Percentiles rank a stretch among this genome's conserved stretches.
phyloP scores from a whole-genome alignment of 139 green algal species.

The Coelastrella sp. region DNA sequence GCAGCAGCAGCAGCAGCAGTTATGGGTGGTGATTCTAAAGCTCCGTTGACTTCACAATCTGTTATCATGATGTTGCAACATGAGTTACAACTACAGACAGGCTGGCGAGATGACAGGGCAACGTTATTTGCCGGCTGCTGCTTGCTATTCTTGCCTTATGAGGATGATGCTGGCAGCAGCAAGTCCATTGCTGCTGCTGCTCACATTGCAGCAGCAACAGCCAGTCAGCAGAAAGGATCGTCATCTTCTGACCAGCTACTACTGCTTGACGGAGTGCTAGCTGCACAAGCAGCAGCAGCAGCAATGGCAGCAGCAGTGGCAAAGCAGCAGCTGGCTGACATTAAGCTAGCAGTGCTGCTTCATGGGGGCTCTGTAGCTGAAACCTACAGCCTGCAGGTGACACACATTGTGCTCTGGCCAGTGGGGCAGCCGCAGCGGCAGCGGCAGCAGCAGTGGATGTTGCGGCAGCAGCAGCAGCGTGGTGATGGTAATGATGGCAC shows the following conservation, averaged over 20 bases:
- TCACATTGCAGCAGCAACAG: no score
- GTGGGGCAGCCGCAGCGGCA: not conserved
- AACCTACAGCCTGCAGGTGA: slow-evolving; percentile 6
- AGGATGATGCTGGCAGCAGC: not conserved
- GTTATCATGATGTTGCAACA: not conserved
- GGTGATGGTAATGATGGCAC: not conserved
- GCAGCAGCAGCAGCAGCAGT: not conserved
- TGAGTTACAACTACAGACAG: slow-evolving; percentile 12
- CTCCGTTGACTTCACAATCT: not conserved
- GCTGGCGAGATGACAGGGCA: slow-evolving; percentile 30
- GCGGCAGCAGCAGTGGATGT: not conserved
- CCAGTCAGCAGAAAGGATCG: not conserved
- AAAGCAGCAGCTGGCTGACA: slow-evolving; percentile 28
- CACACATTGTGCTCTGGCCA: slow-evolving; percentile 38
- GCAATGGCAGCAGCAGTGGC: slow-evolving; percentile 33
- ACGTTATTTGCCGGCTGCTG: slow-evolving; percentile 33
- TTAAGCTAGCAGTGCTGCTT: slow-evolving; percentile 15
- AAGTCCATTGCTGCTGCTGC: not conserved
- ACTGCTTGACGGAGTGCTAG: not conserved
- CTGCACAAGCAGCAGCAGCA: slow-evolving; percentile 18
- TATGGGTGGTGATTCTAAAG: not conserved
- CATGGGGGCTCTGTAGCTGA: slow-evolving; percentile 34
- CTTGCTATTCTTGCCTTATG: slow-evolving; percentile 24
- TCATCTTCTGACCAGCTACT: not conserved
- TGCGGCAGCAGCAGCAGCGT: slow-evolving; percentile 3